Evolutionary conservation across 1,284 basidiomycete species (phyloP), one percentile per base, ranked within the genome.

Genomic region (Rhodotorula sp.): DNA sequence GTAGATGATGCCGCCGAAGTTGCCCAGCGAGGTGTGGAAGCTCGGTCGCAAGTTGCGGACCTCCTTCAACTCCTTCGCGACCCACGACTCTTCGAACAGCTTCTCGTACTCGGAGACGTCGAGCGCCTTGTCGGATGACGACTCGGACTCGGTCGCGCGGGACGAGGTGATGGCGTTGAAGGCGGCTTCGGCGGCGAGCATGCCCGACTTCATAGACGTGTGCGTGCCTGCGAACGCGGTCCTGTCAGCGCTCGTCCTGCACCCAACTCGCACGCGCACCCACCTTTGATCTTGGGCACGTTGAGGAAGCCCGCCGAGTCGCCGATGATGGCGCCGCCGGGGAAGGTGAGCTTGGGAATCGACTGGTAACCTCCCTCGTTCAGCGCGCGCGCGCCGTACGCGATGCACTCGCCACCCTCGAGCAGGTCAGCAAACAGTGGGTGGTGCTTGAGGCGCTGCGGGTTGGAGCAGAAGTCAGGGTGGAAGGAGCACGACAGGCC

Each of bases 161-260:
- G 68, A n/a, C 60, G 79, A 75, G 6, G 79, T 76, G 71, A 94
- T 81, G 2, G 86, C 86, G 13, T 88, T 85, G 76, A 86, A 92
- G 0, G 91, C 91, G 0, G 90, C 85, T 80, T 99, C 95, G 4
- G 92, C 96, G 47, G 94, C 95, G 28, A 98, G 84, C 89, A 98
- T 98, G 28, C 95, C 95, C 55, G 89, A 92, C 84, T 98, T 96
- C 95, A 99, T 98, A n/a, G 95, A 94, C 71, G 95, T 98, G 81
- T 99, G 96, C 0, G 94, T 96, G n/a, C 95, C 72, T 73, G 57
- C 51, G 53, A 13, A 30, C 20, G 2, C 11, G 8, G 20, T n/a
- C 20, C 7, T 5, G 52, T 60, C 48, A 60, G 59, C 24, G 15
- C 10, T 18, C 10, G 4, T 13, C 15, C n/a, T 7, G 30, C 6